Evolutionary conservation across 208 protist genomes (phyloP), one percentile per base, ranked within the genome.

Genomic region (Naegleria fowleri): DNA sequence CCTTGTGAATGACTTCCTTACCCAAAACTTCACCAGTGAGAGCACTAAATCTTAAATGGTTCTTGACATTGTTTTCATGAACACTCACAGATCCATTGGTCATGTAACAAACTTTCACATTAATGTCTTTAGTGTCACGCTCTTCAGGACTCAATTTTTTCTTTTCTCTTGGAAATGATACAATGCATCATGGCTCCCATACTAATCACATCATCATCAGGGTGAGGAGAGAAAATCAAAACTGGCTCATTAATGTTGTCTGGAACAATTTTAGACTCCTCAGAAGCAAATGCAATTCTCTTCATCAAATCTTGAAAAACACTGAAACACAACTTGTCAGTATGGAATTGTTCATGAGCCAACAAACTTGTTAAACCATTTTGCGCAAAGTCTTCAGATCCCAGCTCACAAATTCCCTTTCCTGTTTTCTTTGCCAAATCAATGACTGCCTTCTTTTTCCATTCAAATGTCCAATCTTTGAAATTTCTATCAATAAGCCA

Each of bases 181-280:
- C 43, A 55, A 40, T 93, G 39, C 67, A 94, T 75, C 29, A 87
- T 85, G 38, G n/a, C 94, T 76, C 94, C 94, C 93, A 95, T 96
- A 9, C 59, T 92, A 91, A 96, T 96, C 2, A 96, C 95, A 90
- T 96, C 95, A 79, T 96, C 94, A 93, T 96, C 94, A 83, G 94
- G 94, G 92, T 96, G 95, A 79, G 94, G 94, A 58, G 92, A 94
- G 51, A 96, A 96, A 29, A 96, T 90, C 25, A 96, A 59, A n/a
- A 96, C 92, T 40, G 51, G 58, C 13, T 93, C 76, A 13, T 58
- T 15, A 67, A 55, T n/a, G 29, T 92, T 38, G 29, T 33, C 19
- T 43, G 76, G 75, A 91, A 91, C 40, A 11, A 51, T 90, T 0
- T 41, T 51, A 58, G 83, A 55, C 89, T 90, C 16, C 9, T 25